phyloP scores from a whole-genome alignment of 352 stramenopile genomes.

The Globisporangium okanoganense region DNA sequence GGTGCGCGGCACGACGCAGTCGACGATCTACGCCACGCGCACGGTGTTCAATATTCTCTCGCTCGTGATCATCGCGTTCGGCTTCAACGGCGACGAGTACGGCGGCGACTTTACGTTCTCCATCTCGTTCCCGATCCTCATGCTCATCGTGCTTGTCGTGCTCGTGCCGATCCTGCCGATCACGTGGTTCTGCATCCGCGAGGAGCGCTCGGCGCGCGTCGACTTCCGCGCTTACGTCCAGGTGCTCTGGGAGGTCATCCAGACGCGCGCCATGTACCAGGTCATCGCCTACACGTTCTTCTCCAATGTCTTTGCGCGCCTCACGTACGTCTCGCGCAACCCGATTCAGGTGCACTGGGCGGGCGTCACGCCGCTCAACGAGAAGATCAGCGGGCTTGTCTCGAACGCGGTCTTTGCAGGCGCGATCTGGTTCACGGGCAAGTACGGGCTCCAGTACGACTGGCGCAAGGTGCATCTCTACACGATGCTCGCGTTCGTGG shows the following conservation, averaged over 20 bases:
- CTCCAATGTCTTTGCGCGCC: slow-evolving; percentile 14
- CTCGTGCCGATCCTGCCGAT: slow-evolving; percentile 19
- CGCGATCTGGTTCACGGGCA: slow-evolving; percentile 43
- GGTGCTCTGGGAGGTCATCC: slow-evolving; percentile 15
- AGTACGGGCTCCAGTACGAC: slow-evolving; percentile 55
- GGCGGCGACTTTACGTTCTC: slow-evolving; percentile 32
- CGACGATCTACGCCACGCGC: slow-evolving; percentile 19
- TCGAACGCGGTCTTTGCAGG: slow-evolving; percentile 21
- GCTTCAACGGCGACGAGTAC: slow-evolving; percentile 34
- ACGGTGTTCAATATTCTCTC: slow-evolving; percentile 21
- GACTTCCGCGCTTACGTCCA: slow-evolving; percentile 13
- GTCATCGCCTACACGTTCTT: slow-evolving; percentile 29
- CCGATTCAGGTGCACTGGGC: slow-evolving; percentile 45
- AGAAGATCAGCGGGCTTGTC: slow-evolving; percentile 34
- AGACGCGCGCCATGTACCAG: slow-evolving; percentile 26
- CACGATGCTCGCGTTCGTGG: slow-evolving; percentile 30
- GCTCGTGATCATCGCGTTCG: slow-evolving; percentile 17
- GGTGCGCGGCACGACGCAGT: slow-evolving; percentile 26
- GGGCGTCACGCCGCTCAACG: slow-evolving; percentile 32
- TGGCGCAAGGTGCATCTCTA: slow-evolving; percentile 37
- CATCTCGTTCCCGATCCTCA: slow-evolving; percentile 26
- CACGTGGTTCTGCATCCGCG: slow-evolving; percentile 25
- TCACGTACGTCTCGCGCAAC: slow-evolving; percentile 17
- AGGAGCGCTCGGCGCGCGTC: slow-evolving; percentile 13
- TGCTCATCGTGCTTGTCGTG: slow-evolving; percentile 20